Conservation (phyloP, 306 rosid genomes). For the Clitoria ternatea region DNA sequence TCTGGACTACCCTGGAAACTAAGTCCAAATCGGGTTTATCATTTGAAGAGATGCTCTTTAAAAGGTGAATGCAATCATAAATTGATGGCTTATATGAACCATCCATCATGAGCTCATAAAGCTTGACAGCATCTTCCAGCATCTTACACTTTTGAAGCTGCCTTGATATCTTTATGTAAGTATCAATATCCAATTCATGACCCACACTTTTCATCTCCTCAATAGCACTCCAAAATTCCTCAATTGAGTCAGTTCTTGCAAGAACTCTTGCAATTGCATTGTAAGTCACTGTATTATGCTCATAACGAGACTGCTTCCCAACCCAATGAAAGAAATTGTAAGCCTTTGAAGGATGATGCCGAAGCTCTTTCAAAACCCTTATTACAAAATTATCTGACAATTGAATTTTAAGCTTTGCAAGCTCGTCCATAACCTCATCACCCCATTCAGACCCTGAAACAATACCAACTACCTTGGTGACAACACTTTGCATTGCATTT, state of each 20-base stretch:
- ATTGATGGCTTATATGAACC: slow-evolving; percentile 67
- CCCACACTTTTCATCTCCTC: slow-evolving; percentile 62
- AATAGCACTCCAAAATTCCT: slow-evolving; percentile 65
- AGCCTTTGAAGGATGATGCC: slow-evolving; percentile 46
- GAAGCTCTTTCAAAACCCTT: slow-evolving; percentile 64
- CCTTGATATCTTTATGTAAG: slow-evolving; percentile 67
- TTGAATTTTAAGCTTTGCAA: slow-evolving; percentile 40
- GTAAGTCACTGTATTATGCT: slow-evolving; percentile 56
- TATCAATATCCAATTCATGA: slow-evolving; percentile 70
- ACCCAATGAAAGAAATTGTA: slow-evolving; percentile 65
- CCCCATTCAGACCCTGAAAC: slow-evolving; percentile 61
- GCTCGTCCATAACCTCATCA: slow-evolving; percentile 37
- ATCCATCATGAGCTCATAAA: slow-evolving; percentile 92
- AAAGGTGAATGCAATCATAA: slow-evolving; percentile 53
- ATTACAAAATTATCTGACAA: slow-evolving; percentile 54
- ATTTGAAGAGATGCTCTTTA: slow-evolving; percentile 37
- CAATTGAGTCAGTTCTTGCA: slow-evolving; percentile 50
- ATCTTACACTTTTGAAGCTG: slow-evolving; percentile 56
- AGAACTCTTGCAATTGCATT: slow-evolving; percentile 69
- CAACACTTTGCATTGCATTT: slow-evolving; percentile 48
- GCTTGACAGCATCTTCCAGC: slow-evolving; percentile 82
- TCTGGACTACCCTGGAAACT: slow-evolving; percentile 58
- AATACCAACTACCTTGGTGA: slow-evolving; percentile 48
- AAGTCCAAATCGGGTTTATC: slow-evolving; percentile 56
- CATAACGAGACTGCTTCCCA: slow-evolving; percentile 40